Evolutionary conservation across 495 filamentous ascomycete genomes (phyloP), one percentile per base, ranked within the genome.

Genomic region (Staphylotrichum longicolle): DNA sequence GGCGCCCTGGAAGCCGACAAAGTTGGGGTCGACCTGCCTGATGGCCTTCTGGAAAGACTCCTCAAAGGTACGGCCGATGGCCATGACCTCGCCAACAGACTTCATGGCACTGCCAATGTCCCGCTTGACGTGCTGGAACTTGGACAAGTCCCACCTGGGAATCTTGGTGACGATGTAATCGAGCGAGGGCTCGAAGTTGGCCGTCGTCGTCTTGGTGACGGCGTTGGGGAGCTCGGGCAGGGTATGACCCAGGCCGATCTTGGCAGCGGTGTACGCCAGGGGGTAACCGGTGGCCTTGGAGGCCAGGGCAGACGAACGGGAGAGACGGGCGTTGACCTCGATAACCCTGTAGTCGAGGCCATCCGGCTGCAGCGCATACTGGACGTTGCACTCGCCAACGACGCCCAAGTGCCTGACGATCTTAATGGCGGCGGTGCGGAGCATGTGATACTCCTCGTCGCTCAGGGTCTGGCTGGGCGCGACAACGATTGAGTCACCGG

Each of bases 41-140:
- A 96, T 93, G 63, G 93, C 93, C 78, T 98, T 98, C 75, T 98
- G 93, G 74, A 98, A 93, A n/a, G 91, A 96, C 78, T 98, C 93
- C 75, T 98, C 94, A 66, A 96, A 98, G 44, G 94, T 97, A 72
- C 93, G 85, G 62, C 93, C 93, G 75, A 98, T 98, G 54, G 93
- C 94, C 93, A 98, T 98, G 53, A 98, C 93, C 76, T 98, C 93
- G 61, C 93, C 93, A 50, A 98, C 93, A 39, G 93, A 96, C 80
- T 97, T 97, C 90, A 98, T 98, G 41, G 93, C 88, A 70, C 89
- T 93, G 58, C 93, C 93, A 74, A 98, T 98, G 73, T 96, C 91
- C 54, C 93, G 88, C 80, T 96, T 93, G 63, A 98, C 93, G 70
- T 98, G 91, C 79, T 97, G 93, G 80, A 98, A 98, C 80, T 98